Conservation (phyloP, 805 yeast genomes). For the Saccharomycopsis oosterbeekiorum region DNA sequence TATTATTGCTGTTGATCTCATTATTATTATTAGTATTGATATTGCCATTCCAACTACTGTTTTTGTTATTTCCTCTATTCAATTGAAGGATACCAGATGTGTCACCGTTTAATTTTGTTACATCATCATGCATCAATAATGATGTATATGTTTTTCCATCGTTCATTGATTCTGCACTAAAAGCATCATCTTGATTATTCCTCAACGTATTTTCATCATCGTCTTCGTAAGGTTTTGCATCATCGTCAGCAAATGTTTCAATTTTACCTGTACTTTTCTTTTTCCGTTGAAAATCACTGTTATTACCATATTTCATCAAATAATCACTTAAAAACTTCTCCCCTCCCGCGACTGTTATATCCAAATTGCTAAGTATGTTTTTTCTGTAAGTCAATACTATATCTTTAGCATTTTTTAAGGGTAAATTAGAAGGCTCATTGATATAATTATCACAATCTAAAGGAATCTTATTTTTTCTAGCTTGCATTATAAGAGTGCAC, state of each 20-base stretch:
- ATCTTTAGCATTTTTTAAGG: constrained; percentile 38
- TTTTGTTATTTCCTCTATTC: neutral
- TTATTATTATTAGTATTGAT: constrained; percentile 2
- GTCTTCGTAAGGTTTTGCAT: neutral
- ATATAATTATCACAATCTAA: constrained; percentile 49
- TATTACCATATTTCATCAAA: constrained; percentile 50
- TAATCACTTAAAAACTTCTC: constrained; percentile 51
- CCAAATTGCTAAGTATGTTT: constrained; percentile 45
- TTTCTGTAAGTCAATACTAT: constrained; percentile 40
- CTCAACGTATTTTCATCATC: constrained; percentile 8
- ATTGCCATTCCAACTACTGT: constrained; percentile 11
- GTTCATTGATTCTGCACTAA: neutral
- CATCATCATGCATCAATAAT: neutral
- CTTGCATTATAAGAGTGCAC: constrained; percentile 69
- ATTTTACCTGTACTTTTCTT: constrained; percentile 46
- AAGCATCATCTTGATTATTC: neutral
- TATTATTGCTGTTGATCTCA: no score
- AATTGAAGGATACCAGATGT: neutral
- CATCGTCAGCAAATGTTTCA: constrained; percentile 24
- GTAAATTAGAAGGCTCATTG: constrained; percentile 29
- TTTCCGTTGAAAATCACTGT: constrained; percentile 41
- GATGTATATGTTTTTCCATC: neutral
- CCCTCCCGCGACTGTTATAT: constrained; percentile 60
- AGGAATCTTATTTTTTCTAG: constrained; percentile 51
- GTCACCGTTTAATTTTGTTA: neutral